Conservation (phyloP, 257 asterid species). For the Solanum piurae region DNA sequence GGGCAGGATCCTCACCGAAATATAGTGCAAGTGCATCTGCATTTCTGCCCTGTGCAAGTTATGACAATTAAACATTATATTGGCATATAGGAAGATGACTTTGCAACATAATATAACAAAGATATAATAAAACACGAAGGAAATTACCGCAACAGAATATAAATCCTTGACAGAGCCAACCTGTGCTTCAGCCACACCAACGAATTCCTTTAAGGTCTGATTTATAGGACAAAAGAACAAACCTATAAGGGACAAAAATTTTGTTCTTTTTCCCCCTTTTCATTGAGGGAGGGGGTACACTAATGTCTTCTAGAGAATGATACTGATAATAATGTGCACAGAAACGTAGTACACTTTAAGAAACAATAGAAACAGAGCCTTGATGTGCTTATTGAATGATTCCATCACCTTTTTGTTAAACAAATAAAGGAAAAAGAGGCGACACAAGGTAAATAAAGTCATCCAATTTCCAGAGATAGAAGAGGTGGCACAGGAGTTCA, state of each 20-base stretch:
- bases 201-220: slow-evolving; percentile 77
- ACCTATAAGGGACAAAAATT: not conserved
- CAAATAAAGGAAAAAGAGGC: not conserved
- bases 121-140: slow-evolving; percentile 1
- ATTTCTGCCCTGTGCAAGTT: slow-evolving; percentile 68
- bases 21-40: slow-evolving; percentile 95
- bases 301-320: not conserved
- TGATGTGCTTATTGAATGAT: not conserved
- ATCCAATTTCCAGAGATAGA: not conserved
- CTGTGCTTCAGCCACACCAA: slow-evolving; percentile 68
- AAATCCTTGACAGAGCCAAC: slow-evolving; percentile 62
- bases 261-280: not conserved
- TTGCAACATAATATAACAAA: not conserved
- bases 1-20: slow-evolving; percentile 96
- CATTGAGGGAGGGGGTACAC: not conserved
- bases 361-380: not conserved
- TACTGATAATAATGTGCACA: not conserved
- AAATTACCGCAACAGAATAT: slow-evolving; percentile 79
- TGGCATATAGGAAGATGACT: not conserved
- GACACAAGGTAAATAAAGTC: not conserved
- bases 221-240: slow-evolving; percentile 8
- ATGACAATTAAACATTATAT: not conserved
- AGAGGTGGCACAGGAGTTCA: not conserved
- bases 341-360: not conserved
- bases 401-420: not conserved